These are phyloP conservation scores for Fusarium nodosum DNA, from an alignment of 2,329 filamentous ascomycete species.

Conservation along the genomic window DNA sequence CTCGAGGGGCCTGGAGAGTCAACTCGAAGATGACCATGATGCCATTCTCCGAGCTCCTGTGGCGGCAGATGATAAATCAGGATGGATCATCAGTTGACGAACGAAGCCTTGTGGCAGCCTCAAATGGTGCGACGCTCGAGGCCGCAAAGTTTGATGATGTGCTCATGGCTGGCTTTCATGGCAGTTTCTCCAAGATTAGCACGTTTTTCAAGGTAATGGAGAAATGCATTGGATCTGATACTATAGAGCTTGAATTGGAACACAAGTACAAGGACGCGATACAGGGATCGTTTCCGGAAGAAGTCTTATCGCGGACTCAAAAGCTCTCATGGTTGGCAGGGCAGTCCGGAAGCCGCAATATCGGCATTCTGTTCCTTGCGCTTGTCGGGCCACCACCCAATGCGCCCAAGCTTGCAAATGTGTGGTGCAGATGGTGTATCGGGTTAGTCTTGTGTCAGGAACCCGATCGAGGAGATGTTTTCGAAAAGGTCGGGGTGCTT, in stretches of 20 bases:
- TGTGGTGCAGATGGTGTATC: accelerated
- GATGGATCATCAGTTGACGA: background rate
- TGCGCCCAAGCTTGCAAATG: background rate
- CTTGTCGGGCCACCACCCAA: background rate
- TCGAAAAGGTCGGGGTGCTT: accelerated
- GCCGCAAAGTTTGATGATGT: background rate
- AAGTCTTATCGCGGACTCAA: background rate
- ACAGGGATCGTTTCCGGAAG: background rate
- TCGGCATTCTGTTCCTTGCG: background rate
- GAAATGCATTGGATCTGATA: background rate
- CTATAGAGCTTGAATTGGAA: background rate
- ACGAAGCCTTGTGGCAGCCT: background rate
- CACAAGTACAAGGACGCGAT: background rate
- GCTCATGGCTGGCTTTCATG: background rate
- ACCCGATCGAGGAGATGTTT: background rate
- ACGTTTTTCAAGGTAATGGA: background rate
- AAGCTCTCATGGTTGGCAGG: accelerated
- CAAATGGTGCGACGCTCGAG: background rate
- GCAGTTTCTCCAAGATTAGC: background rate
- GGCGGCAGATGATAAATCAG: background rate
- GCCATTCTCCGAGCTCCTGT: background rate
- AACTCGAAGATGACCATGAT: background rate
- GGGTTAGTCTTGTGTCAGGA: accelerated
- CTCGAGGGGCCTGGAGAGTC: background rate
- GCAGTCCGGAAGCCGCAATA: accelerated